Conservation (phyloP, 1,284 basidiomycete genomes). For the Mycena sp. region DNA sequence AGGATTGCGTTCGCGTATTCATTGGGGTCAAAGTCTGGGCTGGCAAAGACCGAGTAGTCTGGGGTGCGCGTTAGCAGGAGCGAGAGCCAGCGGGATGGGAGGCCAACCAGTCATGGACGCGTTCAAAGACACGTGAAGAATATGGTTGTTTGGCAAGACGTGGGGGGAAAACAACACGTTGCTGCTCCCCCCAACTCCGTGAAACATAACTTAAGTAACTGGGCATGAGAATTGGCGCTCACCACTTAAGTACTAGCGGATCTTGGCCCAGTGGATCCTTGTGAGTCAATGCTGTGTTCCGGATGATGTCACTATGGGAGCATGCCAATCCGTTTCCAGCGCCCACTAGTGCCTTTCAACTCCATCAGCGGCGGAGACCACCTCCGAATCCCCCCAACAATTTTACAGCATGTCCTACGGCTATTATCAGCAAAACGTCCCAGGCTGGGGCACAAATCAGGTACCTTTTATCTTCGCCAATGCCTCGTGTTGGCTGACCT, state of each 20-base stretch:
- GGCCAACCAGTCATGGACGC: conserved; percentile 18
- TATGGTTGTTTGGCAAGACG: too few relatives aligned
- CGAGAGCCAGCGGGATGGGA: not conserved
- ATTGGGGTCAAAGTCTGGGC: conserved; percentile 81
- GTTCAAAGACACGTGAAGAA: too few relatives aligned
- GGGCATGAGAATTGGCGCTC: too few relatives aligned
- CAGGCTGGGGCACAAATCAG: conserved; percentile 61
- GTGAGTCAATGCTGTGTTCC: not conserved
- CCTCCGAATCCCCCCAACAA: not conserved
- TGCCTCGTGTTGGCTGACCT: conserved; percentile 24
- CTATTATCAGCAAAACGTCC: conserved; percentile 54
- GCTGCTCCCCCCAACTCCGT: too few relatives aligned
- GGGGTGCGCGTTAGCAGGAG: not conserved
- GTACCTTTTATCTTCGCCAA: conserved; percentile 37
- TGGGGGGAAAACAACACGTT: not conserved
- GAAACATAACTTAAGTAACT: too few relatives aligned
- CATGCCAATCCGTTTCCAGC: not conserved
- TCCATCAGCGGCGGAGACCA: not conserved
- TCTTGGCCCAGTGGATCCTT: not conserved
- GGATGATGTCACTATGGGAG: conserved; percentile 9
- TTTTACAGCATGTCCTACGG: conserved; percentile 19
- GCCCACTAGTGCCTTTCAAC: not conserved
- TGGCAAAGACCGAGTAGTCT: conserved; percentile 79
- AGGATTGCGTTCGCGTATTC: conserved; percentile 91
- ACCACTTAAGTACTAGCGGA: not conserved